A percentile compares a stretch with the other conserved stretches of the same genome.
Evolutionary conservation across 768 basidiomycete genomes (phyloP).

Genomic region (Phylloporus sp.): DNA sequence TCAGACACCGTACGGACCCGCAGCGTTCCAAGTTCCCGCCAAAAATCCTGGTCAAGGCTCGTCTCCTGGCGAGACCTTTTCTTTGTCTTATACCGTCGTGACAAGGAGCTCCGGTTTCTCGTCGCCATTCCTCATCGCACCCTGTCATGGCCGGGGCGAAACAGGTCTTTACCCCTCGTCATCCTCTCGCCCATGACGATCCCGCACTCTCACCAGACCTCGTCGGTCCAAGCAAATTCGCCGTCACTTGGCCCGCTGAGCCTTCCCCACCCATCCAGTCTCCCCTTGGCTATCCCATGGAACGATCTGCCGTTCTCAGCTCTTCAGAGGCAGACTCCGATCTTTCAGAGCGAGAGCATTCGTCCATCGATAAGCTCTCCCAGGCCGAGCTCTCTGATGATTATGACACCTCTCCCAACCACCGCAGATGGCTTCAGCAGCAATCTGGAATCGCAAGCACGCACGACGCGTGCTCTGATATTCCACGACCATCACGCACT

Average conservation of each 20-base stretch:
- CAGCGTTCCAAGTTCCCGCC: slow-evolving; percentile 11
- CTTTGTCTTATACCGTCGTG: slow-evolving; percentile 8
- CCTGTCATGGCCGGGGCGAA: slow-evolving; percentile 27
- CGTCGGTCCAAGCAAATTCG: slow-evolving; percentile 52
- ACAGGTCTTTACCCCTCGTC: slow-evolving; percentile 46
- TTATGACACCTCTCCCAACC: slow-evolving; percentile 22
- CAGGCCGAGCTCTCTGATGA: slow-evolving; percentile 32
- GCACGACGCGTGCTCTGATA: slow-evolving; percentile 25
- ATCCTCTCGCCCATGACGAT: slow-evolving; percentile 39
- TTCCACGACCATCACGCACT: slow-evolving; percentile 65
- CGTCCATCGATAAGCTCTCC: slow-evolving; percentile 28
- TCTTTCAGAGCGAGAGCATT: slow-evolving; percentile 42
- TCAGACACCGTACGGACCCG: slow-evolving; percentile 10
- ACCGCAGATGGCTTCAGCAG: slow-evolving; percentile 24
- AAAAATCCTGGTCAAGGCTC: slow-evolving; percentile 14
- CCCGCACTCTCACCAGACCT: slow-evolving; percentile 43
- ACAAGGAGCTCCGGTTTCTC: slow-evolving; percentile 16
- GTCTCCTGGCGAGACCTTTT: slow-evolving; percentile 27
- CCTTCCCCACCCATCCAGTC: slow-evolving; percentile 36
- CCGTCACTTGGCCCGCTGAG: slow-evolving; percentile 53
- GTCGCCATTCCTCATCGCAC: slow-evolving; percentile 5
- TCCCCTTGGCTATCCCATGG: slow-evolving; percentile 28
- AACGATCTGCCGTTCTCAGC: slow-evolving; percentile 40
- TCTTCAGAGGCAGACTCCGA: slow-evolving; percentile 51
- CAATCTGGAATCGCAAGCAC: slow-evolving; percentile 15